phyloP scores from a whole-genome alignment of 176 grass and related monocot species.

The Elymus sibiricus region DNA sequence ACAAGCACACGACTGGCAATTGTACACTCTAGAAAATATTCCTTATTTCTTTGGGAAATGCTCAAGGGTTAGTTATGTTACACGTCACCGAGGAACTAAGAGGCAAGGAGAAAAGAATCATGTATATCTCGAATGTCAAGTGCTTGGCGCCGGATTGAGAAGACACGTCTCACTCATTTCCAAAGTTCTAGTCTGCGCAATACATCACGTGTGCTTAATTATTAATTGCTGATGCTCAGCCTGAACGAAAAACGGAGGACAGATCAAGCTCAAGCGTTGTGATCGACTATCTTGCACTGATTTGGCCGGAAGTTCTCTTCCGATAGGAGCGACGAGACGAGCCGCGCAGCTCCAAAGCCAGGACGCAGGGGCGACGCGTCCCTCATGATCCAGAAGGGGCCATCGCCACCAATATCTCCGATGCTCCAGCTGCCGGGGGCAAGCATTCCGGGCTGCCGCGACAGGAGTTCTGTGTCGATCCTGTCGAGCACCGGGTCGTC shows the following conservation, averaged over 20 bases:
- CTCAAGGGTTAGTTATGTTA: too few relatives aligned
- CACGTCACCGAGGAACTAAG: neutral
- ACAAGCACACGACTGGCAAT: too few relatives aligned
- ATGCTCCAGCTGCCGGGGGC: neutral
- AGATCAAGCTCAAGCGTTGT: neutral
- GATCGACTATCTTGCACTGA: neutral
- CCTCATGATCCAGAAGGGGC: neutral
- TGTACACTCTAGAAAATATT: neutral
- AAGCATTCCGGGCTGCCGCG: neutral
- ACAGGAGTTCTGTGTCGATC: constrained; percentile 49
- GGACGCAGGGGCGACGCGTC: neutral
- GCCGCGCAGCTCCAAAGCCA: neutral
- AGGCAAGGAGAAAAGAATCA: neutral
- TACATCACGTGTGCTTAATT: neutral
- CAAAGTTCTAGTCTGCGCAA: neutral
- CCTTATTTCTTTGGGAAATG: neutral
- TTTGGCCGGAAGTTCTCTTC: neutral
- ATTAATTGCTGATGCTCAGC: neutral
- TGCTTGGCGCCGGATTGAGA: neutral
- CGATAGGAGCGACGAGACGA: neutral
- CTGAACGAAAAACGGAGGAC: neutral
- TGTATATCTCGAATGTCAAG: neutral
- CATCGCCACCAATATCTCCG: neutral
- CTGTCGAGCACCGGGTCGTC: constrained; percentile 44
- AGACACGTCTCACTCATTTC: neutral